These are phyloP conservation scores for Azolla pinnata DNA, from an alignment of 75 land plant genomes.

Conservation along the genomic window DNA sequence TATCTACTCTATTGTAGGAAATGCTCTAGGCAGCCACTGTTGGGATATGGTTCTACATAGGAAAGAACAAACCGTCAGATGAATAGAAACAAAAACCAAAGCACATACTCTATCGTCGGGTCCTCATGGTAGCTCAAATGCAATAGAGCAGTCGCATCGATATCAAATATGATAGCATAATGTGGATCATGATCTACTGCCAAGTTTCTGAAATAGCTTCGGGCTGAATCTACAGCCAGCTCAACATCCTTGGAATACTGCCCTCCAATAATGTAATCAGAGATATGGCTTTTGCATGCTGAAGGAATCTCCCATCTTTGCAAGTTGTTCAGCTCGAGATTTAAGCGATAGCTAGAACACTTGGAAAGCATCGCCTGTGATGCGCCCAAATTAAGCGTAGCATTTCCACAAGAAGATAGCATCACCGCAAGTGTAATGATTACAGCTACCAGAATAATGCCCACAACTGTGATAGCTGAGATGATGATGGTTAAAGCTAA, in stretches of 20 bases:
- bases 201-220: conserved; percentile 19
- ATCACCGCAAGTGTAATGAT: conserved; percentile 37
- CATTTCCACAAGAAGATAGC: conserved; percentile 30
- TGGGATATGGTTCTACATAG: too few relatives aligned
- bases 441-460: conserved; percentile 31
- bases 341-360: conserved; percentile 65
- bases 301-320: conserved; percentile 55
- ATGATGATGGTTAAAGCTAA: conserved; percentile 32
- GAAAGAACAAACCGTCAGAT: too few relatives aligned
- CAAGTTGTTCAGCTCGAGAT: conserved; percentile 61
- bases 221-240: conserved; percentile 30
- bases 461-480: conserved; percentile 25
- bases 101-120: too few relatives aligned
- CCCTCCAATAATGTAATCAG: conserved; percentile 48
- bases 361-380: background rate
- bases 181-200: conserved; percentile 22
- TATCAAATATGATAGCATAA: conserved; percentile 63
- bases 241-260: conserved; percentile 52
- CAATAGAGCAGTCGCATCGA: conserved; percentile 71
- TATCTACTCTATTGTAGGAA: too few relatives aligned
- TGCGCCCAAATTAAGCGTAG: background rate
- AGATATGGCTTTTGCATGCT: conserved; percentile 41
- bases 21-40: too few relatives aligned
- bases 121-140: too few relatives aligned
- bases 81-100: too few relatives aligned